Conservation (phyloP, 345 rosid species). For the Angophora floribunda region DNA sequence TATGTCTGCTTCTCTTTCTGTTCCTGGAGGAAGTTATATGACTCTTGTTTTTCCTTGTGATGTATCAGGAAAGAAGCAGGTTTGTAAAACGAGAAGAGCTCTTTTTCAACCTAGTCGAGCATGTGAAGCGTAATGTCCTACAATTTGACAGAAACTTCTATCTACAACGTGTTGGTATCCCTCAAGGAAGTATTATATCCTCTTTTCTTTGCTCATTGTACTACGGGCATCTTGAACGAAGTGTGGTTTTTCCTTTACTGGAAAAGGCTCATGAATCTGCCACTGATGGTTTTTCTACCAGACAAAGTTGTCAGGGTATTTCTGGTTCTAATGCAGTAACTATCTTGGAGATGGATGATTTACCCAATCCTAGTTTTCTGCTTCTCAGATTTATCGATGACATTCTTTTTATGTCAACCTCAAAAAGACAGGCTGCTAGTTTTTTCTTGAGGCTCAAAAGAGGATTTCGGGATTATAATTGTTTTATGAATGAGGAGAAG, state of each 20-base stretch:
- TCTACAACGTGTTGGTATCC: slow-evolving; percentile 57
- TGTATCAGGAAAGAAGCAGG: slow-evolving; percentile 29
- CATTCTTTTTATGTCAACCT: slow-evolving; percentile 69
- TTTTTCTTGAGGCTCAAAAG: slow-evolving; percentile 33
- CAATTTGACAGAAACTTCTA: slow-evolving; percentile 41
- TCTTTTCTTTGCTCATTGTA: slow-evolving; percentile 70
- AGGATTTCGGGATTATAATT: slow-evolving; percentile 71
- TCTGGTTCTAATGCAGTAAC: neutral
- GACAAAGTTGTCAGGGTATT: neutral
- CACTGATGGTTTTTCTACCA: slow-evolving; percentile 4
- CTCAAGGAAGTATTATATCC: slow-evolving; percentile 82
- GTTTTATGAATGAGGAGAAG: slow-evolving; percentile 68
- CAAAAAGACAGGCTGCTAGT: slow-evolving; percentile 49
- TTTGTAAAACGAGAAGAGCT: slow-evolving; percentile 19
- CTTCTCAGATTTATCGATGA: slow-evolving; percentile 75
- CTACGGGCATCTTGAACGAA: slow-evolving; percentile 68
- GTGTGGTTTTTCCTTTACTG: slow-evolving; percentile 58
- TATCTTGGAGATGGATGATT: slow-evolving; percentile 2
- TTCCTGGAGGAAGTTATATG: neutral
- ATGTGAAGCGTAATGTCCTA: slow-evolving; percentile 52
- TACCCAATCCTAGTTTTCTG: slow-evolving; percentile 21
- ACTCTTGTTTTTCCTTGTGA: neutral
- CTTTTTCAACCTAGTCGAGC: slow-evolving; percentile 32
- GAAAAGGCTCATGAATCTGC: slow-evolving; percentile 14
- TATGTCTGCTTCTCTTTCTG: neutral